Conservation (phyloP, 73 alveolate genomes). For the Tetrahymena thermophila region DNA sequence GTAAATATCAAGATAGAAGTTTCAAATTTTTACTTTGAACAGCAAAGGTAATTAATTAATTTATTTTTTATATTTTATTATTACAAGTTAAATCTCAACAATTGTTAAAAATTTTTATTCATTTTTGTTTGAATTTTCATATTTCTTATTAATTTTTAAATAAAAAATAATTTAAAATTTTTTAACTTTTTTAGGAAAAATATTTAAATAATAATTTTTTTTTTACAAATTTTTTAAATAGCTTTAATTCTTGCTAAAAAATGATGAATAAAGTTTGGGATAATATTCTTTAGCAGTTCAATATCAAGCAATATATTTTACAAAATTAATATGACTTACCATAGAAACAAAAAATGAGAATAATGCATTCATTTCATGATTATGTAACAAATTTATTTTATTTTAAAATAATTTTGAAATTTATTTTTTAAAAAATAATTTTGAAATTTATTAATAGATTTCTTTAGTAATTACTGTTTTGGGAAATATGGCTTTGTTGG, state of each 20-base stretch:
- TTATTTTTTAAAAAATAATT: too few relatives aligned
- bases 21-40: not conserved
- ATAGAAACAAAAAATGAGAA: not conserved
- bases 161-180: too few relatives aligned
- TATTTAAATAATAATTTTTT: too few relatives aligned
- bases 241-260: not conserved
- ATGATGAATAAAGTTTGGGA: not conserved
- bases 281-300: not conserved
- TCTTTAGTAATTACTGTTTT: not conserved
- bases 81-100: not conserved
- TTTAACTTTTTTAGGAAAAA: too few relatives aligned
- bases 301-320: not conserved
- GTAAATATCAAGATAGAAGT: not conserved
- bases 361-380: not conserved
- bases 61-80: not conserved
- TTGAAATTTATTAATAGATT: not conserved
- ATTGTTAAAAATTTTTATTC: too few relatives aligned
- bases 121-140: too few relatives aligned
- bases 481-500: not conserved
- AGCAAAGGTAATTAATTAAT: not conserved
- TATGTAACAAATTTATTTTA: not conserved
- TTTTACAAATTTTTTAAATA: not conserved
- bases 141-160: too few relatives aligned
- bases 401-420: too few relatives aligned
- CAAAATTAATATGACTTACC: not conserved